Percentiles rank a stretch among this genome's conserved stretches.
Evolutionary conservation across 2,329 filamentous ascomycete species (phyloP).

Genomic region (Graphiopsis chlorocephala): DNA sequence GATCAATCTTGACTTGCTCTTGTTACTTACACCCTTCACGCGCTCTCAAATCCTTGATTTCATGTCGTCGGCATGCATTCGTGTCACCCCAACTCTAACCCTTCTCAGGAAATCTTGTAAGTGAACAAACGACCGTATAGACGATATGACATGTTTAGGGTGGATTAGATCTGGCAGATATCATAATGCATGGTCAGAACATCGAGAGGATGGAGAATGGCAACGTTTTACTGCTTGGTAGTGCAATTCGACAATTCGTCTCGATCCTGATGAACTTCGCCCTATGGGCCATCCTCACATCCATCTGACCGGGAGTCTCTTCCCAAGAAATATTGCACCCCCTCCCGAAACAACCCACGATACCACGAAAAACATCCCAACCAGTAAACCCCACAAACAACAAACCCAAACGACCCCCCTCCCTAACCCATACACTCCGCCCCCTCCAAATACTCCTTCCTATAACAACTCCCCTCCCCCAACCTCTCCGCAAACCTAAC

Average conservation of each 20-base stretch:
- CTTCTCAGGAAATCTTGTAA: background rate
- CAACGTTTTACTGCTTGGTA: too few species aligned
- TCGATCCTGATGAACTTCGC: too few species aligned
- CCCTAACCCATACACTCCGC: conserved; percentile 9
- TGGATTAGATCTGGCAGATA: background rate
- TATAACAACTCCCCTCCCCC: conserved; percentile 19
- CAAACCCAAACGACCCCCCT: fast-evolving
- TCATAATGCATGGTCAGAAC: background rate
- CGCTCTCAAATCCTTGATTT: background rate
- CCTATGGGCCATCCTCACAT: too few species aligned
- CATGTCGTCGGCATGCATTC: background rate
- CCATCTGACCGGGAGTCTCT: too few species aligned
- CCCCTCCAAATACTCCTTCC: conserved; percentile 20
- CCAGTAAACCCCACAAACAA: too few species aligned
- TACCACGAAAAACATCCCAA: too few species aligned
- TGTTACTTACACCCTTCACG: too few species aligned
- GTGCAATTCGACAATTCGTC: too few species aligned
- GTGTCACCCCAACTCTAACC: background rate
- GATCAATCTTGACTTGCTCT: background rate
- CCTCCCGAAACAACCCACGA: background rate
- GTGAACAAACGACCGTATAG: background rate
- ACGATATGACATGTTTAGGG: background rate
- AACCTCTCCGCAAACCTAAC: conserved; percentile 24
- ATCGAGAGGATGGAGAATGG: background rate
- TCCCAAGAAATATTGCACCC: too few species aligned